Evolutionary conservation across 805 yeast species (phyloP).

Genomic region (Martiniozyma abietophila): DNA sequence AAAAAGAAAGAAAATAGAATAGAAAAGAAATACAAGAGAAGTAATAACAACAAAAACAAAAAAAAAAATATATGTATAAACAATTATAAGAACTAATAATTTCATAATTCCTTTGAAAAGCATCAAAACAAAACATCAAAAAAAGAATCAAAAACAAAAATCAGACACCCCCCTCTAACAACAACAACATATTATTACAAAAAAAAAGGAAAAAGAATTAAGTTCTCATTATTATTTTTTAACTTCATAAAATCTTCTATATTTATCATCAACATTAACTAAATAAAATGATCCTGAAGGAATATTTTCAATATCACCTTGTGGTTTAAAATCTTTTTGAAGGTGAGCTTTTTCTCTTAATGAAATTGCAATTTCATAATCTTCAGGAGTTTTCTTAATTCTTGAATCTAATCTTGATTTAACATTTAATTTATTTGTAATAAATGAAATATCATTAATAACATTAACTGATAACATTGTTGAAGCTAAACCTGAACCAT

Average conservation of each 20-base stretch:
- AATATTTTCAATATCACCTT: slow-evolving; percentile 66
- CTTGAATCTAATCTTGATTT: slow-evolving; percentile 61
- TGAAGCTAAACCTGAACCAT: slow-evolving; percentile 97
- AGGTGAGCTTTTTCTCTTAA: slow-evolving; percentile 87
- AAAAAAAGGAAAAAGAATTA: slow-evolving; percentile 1
- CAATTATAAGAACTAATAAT: neutral
- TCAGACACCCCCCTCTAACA: neutral
- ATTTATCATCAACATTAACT: slow-evolving; percentile 75
- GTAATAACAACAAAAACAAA: too few relatives aligned
- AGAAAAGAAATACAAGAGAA: too few relatives aligned
- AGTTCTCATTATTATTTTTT: slow-evolving; percentile 40
- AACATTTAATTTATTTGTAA: slow-evolving; percentile 57
- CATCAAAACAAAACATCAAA: neutral
- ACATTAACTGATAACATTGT: slow-evolving; percentile 74
- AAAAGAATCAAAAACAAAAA: neutral
- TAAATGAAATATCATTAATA: slow-evolving; percentile 67
- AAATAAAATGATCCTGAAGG: slow-evolving; percentile 76
- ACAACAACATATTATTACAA: too few relatives aligned
- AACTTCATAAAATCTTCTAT: slow-evolving; percentile 69
- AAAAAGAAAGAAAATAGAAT: too few relatives aligned
- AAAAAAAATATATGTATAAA: too few relatives aligned
- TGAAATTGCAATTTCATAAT: slow-evolving; percentile 71
- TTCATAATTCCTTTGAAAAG: too few relatives aligned
- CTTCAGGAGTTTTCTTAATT: slow-evolving; percentile 57
- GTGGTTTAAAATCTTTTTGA: slow-evolving; percentile 69